Evolutionary conservation across 2,329 filamentous ascomycete genomes (phyloP), one percentile per base, ranked within the genome.

Genomic region (Diaporthe citriasiana): DNA sequence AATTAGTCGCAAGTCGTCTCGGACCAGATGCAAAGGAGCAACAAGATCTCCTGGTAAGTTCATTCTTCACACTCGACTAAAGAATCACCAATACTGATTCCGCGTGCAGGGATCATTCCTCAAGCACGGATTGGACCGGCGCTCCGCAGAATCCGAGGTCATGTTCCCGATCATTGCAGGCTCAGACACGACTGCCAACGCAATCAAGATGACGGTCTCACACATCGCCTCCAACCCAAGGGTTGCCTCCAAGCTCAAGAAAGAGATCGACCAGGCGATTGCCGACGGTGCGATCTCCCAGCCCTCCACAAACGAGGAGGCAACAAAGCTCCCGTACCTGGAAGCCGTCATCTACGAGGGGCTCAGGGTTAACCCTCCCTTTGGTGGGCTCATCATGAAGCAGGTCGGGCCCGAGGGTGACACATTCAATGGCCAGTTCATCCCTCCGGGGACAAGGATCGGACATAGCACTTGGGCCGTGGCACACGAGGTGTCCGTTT

Each of bases 281-380:
- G 45, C 45, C 17, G 55, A 68, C 0, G 73, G 72, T 17, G 25
- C 15, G 19, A 40, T 73, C 50, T 74, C 47, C 15, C 57, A 60
- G n/a, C 69, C 74, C 4, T 71, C 68, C 8, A 75, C 51, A 25
- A 75, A 70, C 69, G 51, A 40, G 3, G 70, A 76, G 65, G 73
- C 74, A n/a, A 69, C 50, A 38, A 70, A 69, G 27, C 75, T 78
- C 27, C 76, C 72, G 12, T 79, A 79, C 66, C 75, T 78, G 6
- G 63, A 78, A 4, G 77, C 77, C 55, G 76, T 78, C 33, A 72
- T 79, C 53, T 77, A 75, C 60, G 77, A 78, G 60, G 76, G 75
- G 4, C 74, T 79, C 73, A 75, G 78, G 51, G 53, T 78, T 55
- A 27, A 75, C 30, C 76, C 76, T n/a, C 74, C 66, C 70, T 75